Evolutionary conservation across 495 filamentous ascomycete genomes (phyloP).

Genomic region (Penicillium flavigenum): DNA sequence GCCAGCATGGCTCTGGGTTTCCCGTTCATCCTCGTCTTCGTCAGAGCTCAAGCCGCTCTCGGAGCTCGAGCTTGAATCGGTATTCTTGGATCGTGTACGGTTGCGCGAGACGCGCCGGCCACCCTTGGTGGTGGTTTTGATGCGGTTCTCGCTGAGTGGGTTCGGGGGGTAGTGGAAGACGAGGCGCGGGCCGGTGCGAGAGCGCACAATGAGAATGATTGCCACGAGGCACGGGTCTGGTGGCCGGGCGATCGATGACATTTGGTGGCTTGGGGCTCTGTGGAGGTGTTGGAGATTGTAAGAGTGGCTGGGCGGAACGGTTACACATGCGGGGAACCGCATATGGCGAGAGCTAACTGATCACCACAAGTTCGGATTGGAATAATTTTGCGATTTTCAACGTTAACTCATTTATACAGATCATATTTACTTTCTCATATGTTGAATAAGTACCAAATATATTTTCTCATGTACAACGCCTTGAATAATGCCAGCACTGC

Average conservation of each 20-base stretch:
- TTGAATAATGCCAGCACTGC: slow-evolving; percentile 19
- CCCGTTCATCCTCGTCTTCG: slow-evolving; percentile 50
- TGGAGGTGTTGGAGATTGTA: slow-evolving; percentile 17
- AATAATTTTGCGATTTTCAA: neutral
- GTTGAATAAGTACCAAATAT: slow-evolving; percentile 12
- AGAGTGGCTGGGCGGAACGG: slow-evolving; percentile 21
- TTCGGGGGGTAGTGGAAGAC: slow-evolving; percentile 88
- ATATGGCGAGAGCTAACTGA: slow-evolving; percentile 18
- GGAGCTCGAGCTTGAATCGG: slow-evolving; percentile 47
- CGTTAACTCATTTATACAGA: neutral
- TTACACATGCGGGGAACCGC: slow-evolving; percentile 23
- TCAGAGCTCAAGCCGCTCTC: slow-evolving; percentile 49
- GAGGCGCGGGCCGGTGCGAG: slow-evolving; percentile 76
- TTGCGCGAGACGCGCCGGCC: slow-evolving; percentile 38
- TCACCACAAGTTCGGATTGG: neutral
- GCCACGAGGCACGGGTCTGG: slow-evolving; percentile 69
- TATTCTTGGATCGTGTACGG: slow-evolving; percentile 34
- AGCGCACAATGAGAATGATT: slow-evolving; percentile 75
- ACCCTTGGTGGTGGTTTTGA: slow-evolving; percentile 35
- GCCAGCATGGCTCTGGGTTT: slow-evolving; percentile 17
- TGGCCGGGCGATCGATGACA: slow-evolving; percentile 52
- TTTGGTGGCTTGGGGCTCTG: slow-evolving; percentile 22
- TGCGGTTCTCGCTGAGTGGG: slow-evolving; percentile 49
- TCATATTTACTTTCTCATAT: neutral
- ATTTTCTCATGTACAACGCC: slow-evolving; percentile 26